These are phyloP conservation scores for Metschnikowia peoriensis DNA, from an alignment of 805 yeast genomes.

Conservation along the genomic window DNA sequence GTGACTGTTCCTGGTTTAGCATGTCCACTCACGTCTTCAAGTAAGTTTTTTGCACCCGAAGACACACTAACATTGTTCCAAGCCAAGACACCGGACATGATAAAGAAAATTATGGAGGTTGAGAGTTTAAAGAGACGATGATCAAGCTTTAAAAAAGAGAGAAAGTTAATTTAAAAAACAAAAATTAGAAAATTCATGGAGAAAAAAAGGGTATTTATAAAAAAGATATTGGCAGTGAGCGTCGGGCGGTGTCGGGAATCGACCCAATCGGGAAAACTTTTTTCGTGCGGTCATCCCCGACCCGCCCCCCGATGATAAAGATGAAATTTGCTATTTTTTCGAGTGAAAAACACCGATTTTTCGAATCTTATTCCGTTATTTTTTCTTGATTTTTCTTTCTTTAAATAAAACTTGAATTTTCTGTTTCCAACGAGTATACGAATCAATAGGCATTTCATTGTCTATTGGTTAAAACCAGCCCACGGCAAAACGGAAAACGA, in stretches of 20 bases:
- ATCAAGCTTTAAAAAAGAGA: neutral
- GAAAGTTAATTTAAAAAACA: neutral
- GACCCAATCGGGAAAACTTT: constrained; percentile 3
- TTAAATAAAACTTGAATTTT: neutral
- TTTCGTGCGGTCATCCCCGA: constrained; percentile 3
- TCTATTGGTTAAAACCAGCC: too few species aligned
- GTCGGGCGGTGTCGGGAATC: constrained; percentile 6
- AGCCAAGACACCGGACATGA: constrained; percentile 3
- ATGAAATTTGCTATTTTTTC: neutral
- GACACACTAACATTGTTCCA: constrained; percentile 12
- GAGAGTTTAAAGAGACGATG: neutral
- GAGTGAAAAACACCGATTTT: neutral
- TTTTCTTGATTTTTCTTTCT: too few species aligned
- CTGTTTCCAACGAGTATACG: too few species aligned
- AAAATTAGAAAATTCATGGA: neutral
- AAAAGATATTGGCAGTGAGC: neutral
- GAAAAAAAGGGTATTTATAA: constrained; percentile 1
- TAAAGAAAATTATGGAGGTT: neutral
- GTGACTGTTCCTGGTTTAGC: constrained; percentile 36
- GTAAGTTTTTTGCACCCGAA: constrained; percentile 7
- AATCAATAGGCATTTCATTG: too few species aligned
- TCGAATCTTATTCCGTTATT: neutral
- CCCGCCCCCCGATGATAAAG: neutral
- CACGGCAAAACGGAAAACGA: neutral
- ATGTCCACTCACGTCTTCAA: constrained; percentile 11